These are phyloP conservation scores for Piromyces finnis DNA, from an alignment of 192 early-diverging fungal species.

Conservation along the genomic window DNA sequence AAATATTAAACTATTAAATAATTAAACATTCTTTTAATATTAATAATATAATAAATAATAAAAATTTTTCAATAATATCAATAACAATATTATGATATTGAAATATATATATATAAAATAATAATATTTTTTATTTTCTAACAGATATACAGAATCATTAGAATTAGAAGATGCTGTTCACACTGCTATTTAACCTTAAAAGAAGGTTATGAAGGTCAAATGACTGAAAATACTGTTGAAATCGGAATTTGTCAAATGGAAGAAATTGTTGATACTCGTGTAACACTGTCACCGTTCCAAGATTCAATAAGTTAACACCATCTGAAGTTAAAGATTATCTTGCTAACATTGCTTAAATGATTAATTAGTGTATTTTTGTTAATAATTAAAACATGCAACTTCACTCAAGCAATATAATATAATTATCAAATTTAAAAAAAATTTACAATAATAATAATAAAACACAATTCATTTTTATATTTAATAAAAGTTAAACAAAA, in stretches of 20 bases:
- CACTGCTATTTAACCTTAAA: constrained; percentile 98
- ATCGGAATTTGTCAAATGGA: constrained; percentile 63
- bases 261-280: constrained; percentile 9
- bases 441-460: no score
- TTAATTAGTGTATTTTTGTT: no score
- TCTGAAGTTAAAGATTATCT: constrained; percentile 93
- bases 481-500: no score
- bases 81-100: no score
- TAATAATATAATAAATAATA: no score
- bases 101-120: no score
- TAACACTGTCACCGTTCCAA: constrained; percentile 26
- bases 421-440: no score
- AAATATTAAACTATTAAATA: no score
- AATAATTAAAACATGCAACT: no score
- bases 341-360: constrained; percentile 70
- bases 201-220: constrained; percentile 96
- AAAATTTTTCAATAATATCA: not conserved
- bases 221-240: constrained; percentile 90
- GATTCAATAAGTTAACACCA: constrained; percentile 70
- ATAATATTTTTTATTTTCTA: not conserved
- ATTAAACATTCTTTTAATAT: no score
- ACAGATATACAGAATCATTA: constrained; percentile 71
- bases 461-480: no score
- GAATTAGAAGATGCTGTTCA: constrained; percentile 97
- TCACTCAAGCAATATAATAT: no score